A percentile compares a stretch with the other conserved stretches of the same genome.
Conservation (phyloP, 106 monocot species). For the Allium fistulosum region DNA sequence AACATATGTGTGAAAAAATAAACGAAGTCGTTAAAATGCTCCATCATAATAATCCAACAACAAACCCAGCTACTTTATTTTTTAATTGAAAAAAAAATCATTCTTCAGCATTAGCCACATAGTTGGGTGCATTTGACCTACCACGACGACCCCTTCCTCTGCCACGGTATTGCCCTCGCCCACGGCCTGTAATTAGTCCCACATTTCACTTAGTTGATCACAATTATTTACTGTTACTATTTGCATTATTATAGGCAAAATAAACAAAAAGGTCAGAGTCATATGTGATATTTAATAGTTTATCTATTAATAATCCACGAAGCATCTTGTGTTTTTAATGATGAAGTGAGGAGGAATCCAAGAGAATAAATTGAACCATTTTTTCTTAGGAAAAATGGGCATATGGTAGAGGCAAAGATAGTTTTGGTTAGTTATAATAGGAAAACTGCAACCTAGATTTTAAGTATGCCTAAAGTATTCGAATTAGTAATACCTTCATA, state of each 20-base stretch:
- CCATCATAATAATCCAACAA: neutral
- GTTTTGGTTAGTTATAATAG: too few species aligned
- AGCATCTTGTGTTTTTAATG: too few species aligned
- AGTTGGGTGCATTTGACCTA: conserved; percentile 8
- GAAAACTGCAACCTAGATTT: too few species aligned
- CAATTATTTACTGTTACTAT: too few species aligned
- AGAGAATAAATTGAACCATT: neutral
- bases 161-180: conserved; percentile 4
- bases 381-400: too few species aligned
- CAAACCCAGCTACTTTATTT: neutral
- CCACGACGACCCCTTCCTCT: neutral
- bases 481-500: too few species aligned
- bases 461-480: too few species aligned
- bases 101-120: neutral
- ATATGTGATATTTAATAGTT: neutral
- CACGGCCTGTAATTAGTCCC: neutral
- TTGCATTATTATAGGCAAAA: neutral
- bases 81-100: neutral
- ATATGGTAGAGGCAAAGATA: too few species aligned
- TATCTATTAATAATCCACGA: neutral
- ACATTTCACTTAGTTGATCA: too few species aligned
- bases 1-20: neutral
- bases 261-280: neutral
- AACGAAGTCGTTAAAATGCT: neutral
- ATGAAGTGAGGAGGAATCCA: too few species aligned